These are phyloP conservation scores for Kuraishia piskuri DNA, from an alignment of 805 yeast genomes.

Conservation along the genomic window DNA sequence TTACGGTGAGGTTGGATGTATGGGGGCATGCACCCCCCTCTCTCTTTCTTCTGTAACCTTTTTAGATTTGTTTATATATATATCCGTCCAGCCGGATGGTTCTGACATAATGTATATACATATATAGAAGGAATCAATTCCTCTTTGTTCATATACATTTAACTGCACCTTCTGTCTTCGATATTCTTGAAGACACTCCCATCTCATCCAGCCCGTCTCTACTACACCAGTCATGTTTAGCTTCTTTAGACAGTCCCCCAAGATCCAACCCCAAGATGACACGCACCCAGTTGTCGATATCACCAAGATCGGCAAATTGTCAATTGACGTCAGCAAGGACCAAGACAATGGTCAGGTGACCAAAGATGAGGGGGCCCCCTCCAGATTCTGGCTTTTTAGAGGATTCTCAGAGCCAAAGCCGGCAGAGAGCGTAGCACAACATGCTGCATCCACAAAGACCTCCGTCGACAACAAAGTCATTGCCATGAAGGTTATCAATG, in stretches of 20 bases:
- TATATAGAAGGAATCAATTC: background rate
- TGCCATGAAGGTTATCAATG: slow-evolving; percentile 23
- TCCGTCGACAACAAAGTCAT: slow-evolving; percentile 10
- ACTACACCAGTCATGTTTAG: background rate
- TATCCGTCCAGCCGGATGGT: background rate
- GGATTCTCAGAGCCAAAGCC: background rate
- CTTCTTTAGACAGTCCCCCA: background rate
- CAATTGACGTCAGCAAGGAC: background rate
- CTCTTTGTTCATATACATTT: background rate
- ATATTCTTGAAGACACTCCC: background rate
- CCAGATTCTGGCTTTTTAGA: background rate
- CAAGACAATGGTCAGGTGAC: background rate
- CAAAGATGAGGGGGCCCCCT: background rate
- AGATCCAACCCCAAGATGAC: background rate
- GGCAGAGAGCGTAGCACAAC: background rate
- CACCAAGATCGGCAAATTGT: background rate
- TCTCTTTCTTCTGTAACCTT: background rate
- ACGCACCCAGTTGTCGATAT: slow-evolving; percentile 1
- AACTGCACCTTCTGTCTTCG: background rate
- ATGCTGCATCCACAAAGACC: background rate
- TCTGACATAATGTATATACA: background rate
- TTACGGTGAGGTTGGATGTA: no score
- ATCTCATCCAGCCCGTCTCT: no score
- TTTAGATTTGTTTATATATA: background rate
- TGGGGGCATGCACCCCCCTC: background rate